These are phyloP conservation scores for Gossypium anomalum DNA, from an alignment of 345 rosid genomes.

Conservation along the genomic window DNA sequence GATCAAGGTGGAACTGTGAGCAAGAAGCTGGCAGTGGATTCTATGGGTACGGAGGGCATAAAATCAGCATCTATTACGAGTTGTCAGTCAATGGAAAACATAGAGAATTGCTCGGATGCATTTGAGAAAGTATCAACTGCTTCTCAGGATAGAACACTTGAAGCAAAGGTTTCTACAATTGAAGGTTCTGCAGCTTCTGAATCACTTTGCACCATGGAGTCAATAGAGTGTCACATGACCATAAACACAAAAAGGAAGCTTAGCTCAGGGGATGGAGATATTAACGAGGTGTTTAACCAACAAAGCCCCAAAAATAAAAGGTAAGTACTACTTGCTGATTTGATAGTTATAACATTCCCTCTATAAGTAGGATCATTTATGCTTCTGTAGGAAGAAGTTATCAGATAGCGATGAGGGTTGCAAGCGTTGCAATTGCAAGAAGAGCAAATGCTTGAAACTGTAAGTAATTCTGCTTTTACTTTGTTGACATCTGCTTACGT, in stretches of 20 bases:
- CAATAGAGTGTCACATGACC: constrained; percentile 24
- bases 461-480: constrained; percentile 29
- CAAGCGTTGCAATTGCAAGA: constrained; percentile 61
- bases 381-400: constrained; percentile 38
- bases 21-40: constrained; percentile 6
- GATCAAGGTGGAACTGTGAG: constrained; percentile 21
- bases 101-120: constrained; percentile 11
- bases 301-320: constrained; percentile 41
- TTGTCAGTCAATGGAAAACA: constrained; percentile 12
- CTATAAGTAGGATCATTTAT: not conserved
- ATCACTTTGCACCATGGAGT: constrained; percentile 24
- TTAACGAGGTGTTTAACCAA: constrained; percentile 33
- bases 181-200: constrained; percentile 25
- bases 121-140: constrained; percentile 20
- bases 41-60: not conserved
- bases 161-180: constrained; percentile 20
- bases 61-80: constrained; percentile 9
- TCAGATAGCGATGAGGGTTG: constrained; percentile 38
- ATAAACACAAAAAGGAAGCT: constrained; percentile 31
- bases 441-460: constrained; percentile 57
- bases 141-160: constrained; percentile 23
- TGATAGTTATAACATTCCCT: not conserved
- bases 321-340: constrained; percentile 24
- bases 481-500: not conserved
- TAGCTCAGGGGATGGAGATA: constrained; percentile 28